These are phyloP conservation scores for Globisporangium camurandrum DNA, from an alignment of 352 stramenopile species.

Conservation along the genomic window DNA sequence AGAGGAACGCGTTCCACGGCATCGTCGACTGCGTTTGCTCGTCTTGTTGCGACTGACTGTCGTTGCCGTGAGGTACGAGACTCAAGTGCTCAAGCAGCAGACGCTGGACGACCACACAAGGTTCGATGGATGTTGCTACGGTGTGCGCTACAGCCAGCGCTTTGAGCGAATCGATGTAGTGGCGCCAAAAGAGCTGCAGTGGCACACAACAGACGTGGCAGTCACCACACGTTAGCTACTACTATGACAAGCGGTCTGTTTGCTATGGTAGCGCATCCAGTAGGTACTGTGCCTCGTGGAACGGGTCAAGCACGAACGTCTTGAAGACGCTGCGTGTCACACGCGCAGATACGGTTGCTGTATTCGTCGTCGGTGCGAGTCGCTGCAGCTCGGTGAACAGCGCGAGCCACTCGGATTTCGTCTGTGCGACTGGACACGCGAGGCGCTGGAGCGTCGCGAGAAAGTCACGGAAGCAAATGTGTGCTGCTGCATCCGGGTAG, in stretches of 20 bases:
- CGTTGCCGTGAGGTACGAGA: background rate
- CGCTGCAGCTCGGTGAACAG: slow-evolving; percentile 26
- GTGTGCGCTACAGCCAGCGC: background rate
- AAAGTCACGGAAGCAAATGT: slow-evolving; percentile 10
- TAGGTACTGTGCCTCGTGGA: slow-evolving; percentile 24
- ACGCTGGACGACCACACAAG: background rate
- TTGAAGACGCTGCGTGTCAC: slow-evolving; percentile 14
- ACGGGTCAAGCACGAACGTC: slow-evolving; percentile 29
- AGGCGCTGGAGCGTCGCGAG: slow-evolving; percentile 9
- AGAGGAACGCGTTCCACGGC: slow-evolving; percentile 20
- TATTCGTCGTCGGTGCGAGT: slow-evolving; percentile 6
- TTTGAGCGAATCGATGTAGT: slow-evolving; percentile 7
- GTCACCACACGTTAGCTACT: too few relatives aligned
- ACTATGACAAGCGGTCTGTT: too few relatives aligned
- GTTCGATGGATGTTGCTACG: background rate
- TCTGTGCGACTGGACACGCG: slow-evolving; percentile 10
- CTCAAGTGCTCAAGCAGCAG: slow-evolving; percentile 1
- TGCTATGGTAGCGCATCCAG: too few relatives aligned
- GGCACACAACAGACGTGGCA: background rate
- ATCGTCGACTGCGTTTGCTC: background rate
- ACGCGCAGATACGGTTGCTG: too few relatives aligned
- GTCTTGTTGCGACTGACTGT: background rate
- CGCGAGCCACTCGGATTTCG: slow-evolving; percentile 32
- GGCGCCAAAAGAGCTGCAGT: slow-evolving; percentile 10
- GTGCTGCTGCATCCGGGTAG: background rate